These are phyloP conservation scores for Nannochloropsis salina DNA, from an alignment of 108 stramenopile species.

Conservation along the genomic window DNA sequence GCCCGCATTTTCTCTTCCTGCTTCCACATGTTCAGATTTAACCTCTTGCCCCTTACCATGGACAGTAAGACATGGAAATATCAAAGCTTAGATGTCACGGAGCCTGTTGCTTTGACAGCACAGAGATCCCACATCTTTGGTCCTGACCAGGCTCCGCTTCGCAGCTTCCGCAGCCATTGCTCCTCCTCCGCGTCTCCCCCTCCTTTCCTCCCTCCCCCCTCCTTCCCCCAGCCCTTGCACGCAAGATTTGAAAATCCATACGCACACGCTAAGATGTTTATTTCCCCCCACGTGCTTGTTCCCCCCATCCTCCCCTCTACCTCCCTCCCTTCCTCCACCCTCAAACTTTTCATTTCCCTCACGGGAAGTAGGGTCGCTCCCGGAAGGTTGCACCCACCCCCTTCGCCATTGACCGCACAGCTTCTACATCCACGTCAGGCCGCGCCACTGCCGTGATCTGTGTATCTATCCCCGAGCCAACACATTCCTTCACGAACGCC, in stretches of 20 bases:
- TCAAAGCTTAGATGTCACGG: too few species aligned
- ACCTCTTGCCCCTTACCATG: too few species aligned
- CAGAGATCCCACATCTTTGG: too few species aligned
- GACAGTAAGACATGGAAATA: too few species aligned
- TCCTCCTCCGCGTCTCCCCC: too few species aligned
- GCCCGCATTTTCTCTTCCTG: too few species aligned
- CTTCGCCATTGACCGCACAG: not conserved
- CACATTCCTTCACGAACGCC: not conserved
- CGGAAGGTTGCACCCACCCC: not conserved
- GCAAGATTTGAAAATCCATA: not conserved
- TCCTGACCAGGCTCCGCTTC: too few species aligned
- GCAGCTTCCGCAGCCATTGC: too few species aligned
- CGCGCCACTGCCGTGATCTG: not conserved
- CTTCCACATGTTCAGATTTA: too few species aligned
- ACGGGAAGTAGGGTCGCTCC: conserved; percentile 11
- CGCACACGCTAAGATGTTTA: not conserved
- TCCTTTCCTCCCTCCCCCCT: not conserved
- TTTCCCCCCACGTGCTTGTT: not conserved
- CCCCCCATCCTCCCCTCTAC: not conserved
- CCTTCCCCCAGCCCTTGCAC: not conserved
- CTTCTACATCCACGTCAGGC: conserved; percentile 15
- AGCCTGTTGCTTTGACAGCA: too few species aligned
- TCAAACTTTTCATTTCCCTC: not conserved
- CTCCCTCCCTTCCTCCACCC: not conserved
- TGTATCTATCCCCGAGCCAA: not conserved